A percentile compares a stretch with the other conserved stretches of the same genome.
phyloP scores from a whole-genome alignment of 163 green algal genomes.

The Scenedesmus sp. region DNA sequence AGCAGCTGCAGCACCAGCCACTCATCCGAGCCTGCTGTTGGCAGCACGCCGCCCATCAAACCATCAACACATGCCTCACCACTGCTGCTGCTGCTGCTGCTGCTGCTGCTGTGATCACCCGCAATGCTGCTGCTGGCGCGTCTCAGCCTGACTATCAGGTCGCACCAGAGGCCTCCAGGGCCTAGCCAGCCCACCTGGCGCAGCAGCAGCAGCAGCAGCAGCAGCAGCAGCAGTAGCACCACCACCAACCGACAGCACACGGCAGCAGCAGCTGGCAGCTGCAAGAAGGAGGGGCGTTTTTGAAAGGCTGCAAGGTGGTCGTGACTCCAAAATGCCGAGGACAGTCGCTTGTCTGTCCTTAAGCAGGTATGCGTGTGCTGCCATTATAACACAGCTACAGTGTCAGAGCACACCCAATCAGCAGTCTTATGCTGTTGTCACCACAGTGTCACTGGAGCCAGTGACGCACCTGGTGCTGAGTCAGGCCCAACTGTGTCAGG shows the following conservation, averaged over 20 bases:
- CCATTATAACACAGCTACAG: no score
- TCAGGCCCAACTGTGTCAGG: background rate
- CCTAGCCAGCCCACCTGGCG: background rate
- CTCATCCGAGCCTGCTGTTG: background rate
- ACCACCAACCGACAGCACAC: background rate
- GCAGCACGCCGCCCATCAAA: background rate
- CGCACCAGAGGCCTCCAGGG: background rate
- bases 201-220: background rate
- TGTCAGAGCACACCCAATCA: background rate
- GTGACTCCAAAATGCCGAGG: no score
- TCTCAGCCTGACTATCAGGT: background rate
- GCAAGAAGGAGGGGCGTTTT: background rate
- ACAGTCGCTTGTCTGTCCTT: no score
- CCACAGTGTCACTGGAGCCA: no score
- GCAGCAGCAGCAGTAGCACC: background rate
- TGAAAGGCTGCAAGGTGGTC: background rate
- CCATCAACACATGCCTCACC: no score
- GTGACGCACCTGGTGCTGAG: background rate
- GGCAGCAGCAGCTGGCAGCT: background rate
- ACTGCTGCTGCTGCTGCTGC: background rate
- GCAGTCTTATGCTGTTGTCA: background rate
- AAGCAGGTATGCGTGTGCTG: no score
- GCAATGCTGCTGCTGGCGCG: background rate
- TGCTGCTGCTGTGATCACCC: conserved; percentile 5
- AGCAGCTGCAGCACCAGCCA: conserved; percentile 10